Conservation (phyloP, 1,284 basidiomycete genomes). For the Ganoderma boninense region DNA sequence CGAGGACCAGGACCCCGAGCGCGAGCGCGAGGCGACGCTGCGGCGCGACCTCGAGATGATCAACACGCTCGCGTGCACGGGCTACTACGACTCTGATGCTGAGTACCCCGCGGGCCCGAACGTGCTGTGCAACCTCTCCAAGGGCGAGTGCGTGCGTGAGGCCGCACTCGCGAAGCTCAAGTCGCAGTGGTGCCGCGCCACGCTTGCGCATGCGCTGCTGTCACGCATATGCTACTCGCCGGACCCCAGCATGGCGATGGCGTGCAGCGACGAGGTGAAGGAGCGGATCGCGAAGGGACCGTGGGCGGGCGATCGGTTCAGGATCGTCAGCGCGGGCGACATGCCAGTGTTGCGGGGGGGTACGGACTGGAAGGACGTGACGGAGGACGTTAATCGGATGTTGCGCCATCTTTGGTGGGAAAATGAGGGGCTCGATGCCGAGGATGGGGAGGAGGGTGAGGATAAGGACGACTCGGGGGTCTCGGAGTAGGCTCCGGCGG, state of each 20-base stretch:
- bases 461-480: not conserved
- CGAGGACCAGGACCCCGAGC: not conserved
- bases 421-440: not conserved
- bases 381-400: slow-evolving; percentile 14
- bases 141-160: no score
- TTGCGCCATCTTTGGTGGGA: slow-evolving; percentile 8
- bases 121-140: no score
- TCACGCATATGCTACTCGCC: not conserved
- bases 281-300: not conserved
- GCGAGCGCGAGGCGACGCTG: no score
- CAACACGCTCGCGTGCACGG: no score
- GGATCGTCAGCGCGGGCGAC: slow-evolving; percentile 1
- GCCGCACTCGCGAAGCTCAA: no score
- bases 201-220: not conserved
- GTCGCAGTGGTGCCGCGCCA: no score
- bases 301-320: slow-evolving; percentile 14
- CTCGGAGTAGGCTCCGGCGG: no score
- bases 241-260: not conserved
- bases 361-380: slow-evolving; percentile 30
- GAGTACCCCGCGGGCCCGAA: not conserved
- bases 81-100: no score
- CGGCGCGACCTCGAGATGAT: no score
- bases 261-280: not conserved
- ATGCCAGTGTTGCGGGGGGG: not conserved
- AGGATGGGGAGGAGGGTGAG: not conserved